Percentiles rank a stretch among this genome's conserved stretches.
These are phyloP conservation scores for Solanum medicagineum DNA, from an alignment of 257 asterid genomes.

Conservation along the genomic window DNA sequence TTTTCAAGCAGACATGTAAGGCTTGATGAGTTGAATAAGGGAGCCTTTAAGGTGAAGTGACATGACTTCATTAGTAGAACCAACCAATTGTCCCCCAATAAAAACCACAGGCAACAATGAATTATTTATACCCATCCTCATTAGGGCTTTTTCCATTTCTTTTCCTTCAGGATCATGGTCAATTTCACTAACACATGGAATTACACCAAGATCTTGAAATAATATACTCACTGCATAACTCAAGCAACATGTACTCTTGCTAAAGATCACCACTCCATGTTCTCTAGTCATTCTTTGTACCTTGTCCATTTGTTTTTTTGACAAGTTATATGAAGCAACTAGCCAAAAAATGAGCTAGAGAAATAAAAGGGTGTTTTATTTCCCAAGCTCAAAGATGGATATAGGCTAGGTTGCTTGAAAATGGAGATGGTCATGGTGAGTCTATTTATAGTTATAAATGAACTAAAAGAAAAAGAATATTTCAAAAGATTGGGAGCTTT, in stretches of 20 bases:
- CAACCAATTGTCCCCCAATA: slow-evolving; percentile 49
- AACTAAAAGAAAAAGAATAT: neutral
- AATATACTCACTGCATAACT: slow-evolving; percentile 60
- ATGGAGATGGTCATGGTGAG: neutral
- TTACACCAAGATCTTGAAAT: slow-evolving; percentile 37
- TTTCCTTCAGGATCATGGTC: slow-evolving; percentile 50
- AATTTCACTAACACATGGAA: slow-evolving; percentile 29
- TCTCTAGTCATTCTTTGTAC: slow-evolving; percentile 43
- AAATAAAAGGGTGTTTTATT: neutral
- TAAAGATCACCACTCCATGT: slow-evolving; percentile 53
- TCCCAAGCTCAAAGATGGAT: neutral
- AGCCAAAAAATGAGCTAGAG: neutral
- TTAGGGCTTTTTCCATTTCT: slow-evolving; percentile 47
- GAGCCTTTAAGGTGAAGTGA: slow-evolving; percentile 70
- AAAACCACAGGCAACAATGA: slow-evolving; percentile 49
- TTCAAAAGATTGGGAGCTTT: neutral
- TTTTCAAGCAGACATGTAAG: neutral
- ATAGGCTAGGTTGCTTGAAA: neutral
- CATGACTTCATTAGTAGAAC: slow-evolving; percentile 78
- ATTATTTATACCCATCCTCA: slow-evolving; percentile 33
- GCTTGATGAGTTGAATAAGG: slow-evolving; percentile 33
- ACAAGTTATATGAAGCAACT: neutral
- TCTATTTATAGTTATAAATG: neutral
- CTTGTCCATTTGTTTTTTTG: slow-evolving; percentile 29
- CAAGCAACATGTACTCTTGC: slow-evolving; percentile 62